Conservation (phyloP, 257 asterid species). For the Solanum arcanum region DNA sequence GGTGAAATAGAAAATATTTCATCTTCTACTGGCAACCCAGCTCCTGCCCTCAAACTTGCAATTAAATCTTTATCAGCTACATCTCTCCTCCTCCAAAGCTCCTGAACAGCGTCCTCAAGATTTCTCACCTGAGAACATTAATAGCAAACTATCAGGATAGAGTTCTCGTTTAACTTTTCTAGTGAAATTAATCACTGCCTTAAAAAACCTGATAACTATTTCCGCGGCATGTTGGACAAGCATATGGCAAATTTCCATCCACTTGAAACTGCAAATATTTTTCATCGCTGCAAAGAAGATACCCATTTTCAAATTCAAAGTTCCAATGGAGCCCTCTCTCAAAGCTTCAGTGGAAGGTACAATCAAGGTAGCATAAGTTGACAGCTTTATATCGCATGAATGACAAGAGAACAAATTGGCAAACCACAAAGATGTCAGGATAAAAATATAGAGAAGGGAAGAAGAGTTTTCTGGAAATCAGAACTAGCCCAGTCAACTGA, state of each 20-base stretch:
- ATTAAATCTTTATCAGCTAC: constrained; percentile 78
- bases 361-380: not conserved
- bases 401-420: not conserved
- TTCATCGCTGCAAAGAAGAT: constrained; percentile 52
- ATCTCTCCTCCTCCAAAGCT: constrained; percentile 95
- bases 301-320: not conserved
- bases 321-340: not conserved
- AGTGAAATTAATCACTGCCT: not conserved
- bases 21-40: constrained; percentile 96
- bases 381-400: not conserved
- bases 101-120: constrained; percentile 91
- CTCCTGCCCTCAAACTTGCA: constrained; percentile 76
- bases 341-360: not conserved
- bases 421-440: not conserved
- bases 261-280: constrained; percentile 90
- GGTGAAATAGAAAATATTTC: constrained; percentile 77
- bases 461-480: not conserved
- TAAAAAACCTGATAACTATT: constrained; percentile 72
- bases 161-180: not conserved
- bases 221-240: constrained; percentile 91
- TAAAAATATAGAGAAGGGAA: not conserved
- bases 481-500: not conserved
- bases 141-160: not conserved
- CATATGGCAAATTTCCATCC: constrained; percentile 88
- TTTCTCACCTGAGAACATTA: constrained; percentile 45